These are phyloP conservation scores for Ustilago shanxiensis DNA, from an alignment of 1,284 basidiomycete genomes.

Conservation along the genomic window DNA sequence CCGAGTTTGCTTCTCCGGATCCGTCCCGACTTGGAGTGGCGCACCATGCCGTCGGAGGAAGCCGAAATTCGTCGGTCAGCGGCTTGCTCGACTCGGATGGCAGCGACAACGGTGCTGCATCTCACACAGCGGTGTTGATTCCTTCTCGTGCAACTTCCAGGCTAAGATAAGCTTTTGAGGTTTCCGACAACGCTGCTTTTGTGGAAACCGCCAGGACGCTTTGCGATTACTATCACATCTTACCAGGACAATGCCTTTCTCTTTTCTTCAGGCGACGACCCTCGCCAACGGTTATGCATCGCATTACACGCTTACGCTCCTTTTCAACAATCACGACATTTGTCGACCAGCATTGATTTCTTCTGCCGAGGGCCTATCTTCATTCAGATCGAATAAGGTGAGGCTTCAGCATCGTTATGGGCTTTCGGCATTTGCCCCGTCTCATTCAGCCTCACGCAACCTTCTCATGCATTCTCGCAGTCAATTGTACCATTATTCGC, in stretches of 20 bases:
- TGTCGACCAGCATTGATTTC: not conserved
- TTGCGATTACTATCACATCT: not conserved
- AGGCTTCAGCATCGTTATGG: not conserved
- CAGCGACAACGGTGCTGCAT: slow-evolving; percentile 30
- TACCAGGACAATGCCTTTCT: slow-evolving; percentile 11
- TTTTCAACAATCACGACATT: not conserved
- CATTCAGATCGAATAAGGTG: not conserved
- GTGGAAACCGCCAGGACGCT: not conserved
- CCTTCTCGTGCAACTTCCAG: slow-evolving; percentile 25
- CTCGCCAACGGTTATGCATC: not conserved
- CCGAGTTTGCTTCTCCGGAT: slow-evolving; percentile 25
- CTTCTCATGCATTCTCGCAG: slow-evolving; percentile 3
- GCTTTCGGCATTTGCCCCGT: not conserved
- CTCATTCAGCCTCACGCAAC: not conserved
- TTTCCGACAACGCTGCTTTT: not conserved
- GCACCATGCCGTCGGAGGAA: slow-evolving; percentile 2
- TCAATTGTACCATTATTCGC: slow-evolving; percentile 28
- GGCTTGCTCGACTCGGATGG: slow-evolving; percentile 41
- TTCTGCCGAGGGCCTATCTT: not conserved
- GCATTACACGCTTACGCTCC: not conserved
- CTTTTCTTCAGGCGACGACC: not conserved
- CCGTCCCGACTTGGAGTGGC: slow-evolving; percentile 14
- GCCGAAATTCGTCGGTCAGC: slow-evolving; percentile 33
- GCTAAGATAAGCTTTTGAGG: not conserved
- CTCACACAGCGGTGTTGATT: slow-evolving; percentile 27